phyloP scores from a whole-genome alignment of 768 basidiomycete genomes.

The Porphyrellus cyaneotinctus region DNA sequence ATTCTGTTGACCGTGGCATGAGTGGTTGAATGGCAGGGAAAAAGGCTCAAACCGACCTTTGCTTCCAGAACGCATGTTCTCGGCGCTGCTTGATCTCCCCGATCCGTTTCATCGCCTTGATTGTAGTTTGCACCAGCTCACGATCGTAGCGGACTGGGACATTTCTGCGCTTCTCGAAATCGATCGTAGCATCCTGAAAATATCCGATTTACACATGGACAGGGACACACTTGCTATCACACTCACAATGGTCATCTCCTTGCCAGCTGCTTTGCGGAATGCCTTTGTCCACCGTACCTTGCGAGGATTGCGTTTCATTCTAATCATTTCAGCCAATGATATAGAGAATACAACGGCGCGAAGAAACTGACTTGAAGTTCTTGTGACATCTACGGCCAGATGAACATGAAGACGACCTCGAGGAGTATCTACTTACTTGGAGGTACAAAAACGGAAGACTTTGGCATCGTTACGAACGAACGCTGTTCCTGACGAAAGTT shows the following conservation, averaged over 20 bases:
- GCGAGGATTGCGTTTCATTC: conserved; percentile 99
- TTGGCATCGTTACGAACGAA: conserved; percentile 99
- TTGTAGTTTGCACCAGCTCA: conserved; percentile 85
- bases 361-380: conserved; percentile 87
- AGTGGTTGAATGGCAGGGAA: background rate
- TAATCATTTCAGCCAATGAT: conserved; percentile 28
- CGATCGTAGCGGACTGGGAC: conserved; percentile 96
- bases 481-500: conserved; percentile 57
- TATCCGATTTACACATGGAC: background rate
- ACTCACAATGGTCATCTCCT: conserved; percentile 97
- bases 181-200: conserved; percentile 89
- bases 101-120: conserved; percentile 95
- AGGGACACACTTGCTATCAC: conserved; percentile 1
- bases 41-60: conserved; percentile 48
- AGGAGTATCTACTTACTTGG: conserved; percentile 61
- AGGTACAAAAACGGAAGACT: conserved; percentile 96
- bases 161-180: conserved; percentile 98
- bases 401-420: conserved; percentile 5
- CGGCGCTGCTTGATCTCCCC: conserved; percentile 87
- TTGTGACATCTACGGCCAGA: conserved; percentile 77
- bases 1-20: conserved; percentile 50
- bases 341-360: background rate
- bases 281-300: conserved; percentile 99
- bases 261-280: conserved; percentile 96
- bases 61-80: conserved; percentile 96